Evolutionary conservation across 305 asterid genomes (phyloP), one percentile per base, ranked within the genome.

Genomic region (Solanum chacoense): DNA sequence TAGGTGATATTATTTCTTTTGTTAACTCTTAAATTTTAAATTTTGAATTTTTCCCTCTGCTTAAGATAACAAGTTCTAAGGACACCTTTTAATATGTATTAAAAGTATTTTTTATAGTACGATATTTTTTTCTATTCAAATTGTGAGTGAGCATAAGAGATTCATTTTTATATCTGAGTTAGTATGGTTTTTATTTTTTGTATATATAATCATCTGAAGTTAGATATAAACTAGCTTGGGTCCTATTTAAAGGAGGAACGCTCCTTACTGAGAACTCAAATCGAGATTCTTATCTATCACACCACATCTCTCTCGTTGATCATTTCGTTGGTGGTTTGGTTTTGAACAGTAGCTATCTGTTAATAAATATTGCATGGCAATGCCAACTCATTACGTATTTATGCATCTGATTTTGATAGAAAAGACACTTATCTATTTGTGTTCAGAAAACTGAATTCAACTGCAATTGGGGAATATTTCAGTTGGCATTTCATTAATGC

Each of bases 401-500:
- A 32, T 71, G 84, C 63, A 77, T 78, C 32, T 42, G 71, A 85
- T 87, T 59, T 36, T 63, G 73, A 78, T 12, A 7, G 85, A 35
- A 78, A 22, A 12, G 77, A 50, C 75, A 1, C 13, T 8, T 31
- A 0, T 16, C 12, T 81, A 37, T 59, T 12, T 24, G 36, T 35
- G 36, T 35, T 75, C 87, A 73, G 42, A 90, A 87, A 83, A 76
- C 55, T 84, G 87, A 76, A 88, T 34, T 20, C 5, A 36, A 55
- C 11, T 14, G 83, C 20, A 14, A 45, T 38, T 78, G 84, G 77
- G 28, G 24, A 34, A 71, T 32, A 86, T 78, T 78, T 67, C 42
- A 13, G n/a, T 84, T 88, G 87, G 88, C 87, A 9, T 87, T 16
- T 65, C 31, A 87, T 73, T 31, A 83, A 83, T 86, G 88, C 65